These are phyloP conservation scores for Gymnopilus junonius DNA, from an alignment of 768 basidiomycete genomes.

Conservation along the genomic window DNA sequence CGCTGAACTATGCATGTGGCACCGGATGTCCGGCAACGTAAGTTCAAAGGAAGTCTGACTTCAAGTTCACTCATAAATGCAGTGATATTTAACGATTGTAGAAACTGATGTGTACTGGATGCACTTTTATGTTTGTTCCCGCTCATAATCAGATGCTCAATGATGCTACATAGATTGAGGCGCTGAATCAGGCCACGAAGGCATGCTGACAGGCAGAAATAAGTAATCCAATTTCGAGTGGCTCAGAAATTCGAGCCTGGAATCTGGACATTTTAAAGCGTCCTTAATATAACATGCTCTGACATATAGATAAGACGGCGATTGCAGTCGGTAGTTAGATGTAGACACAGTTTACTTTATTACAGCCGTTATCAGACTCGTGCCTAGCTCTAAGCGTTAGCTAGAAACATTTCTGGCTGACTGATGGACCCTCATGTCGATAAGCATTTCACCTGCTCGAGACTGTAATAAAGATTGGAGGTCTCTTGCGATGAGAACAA, in stretches of 20 bases:
- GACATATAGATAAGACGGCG: neutral
- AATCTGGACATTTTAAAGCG: neutral
- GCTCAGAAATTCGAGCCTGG: neutral
- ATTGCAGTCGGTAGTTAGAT: neutral
- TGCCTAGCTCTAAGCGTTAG: neutral
- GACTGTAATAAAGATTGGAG: neutral
- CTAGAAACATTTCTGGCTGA: neutral
- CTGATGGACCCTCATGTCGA: neutral
- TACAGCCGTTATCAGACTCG: neutral
- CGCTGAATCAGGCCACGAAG: neutral
- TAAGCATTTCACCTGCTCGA: neutral
- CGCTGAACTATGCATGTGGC: too few relatives aligned
- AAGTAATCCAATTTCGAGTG: neutral
- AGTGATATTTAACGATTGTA: neutral
- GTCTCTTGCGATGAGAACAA: neutral
- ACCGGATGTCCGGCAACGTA: too few relatives aligned
- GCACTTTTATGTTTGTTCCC: neutral
- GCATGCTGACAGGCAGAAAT: neutral
- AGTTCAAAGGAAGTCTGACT: too few relatives aligned
- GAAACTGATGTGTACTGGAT: neutral
- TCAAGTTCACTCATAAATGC: too few relatives aligned
- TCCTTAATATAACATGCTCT: neutral
- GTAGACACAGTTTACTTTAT: neutral
- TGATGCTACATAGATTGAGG: too few relatives aligned
- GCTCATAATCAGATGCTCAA: neutral